These are phyloP conservation scores for Phytophthora kernoviae DNA, from an alignment of 352 stramenopile genomes.

Conservation along the genomic window DNA sequence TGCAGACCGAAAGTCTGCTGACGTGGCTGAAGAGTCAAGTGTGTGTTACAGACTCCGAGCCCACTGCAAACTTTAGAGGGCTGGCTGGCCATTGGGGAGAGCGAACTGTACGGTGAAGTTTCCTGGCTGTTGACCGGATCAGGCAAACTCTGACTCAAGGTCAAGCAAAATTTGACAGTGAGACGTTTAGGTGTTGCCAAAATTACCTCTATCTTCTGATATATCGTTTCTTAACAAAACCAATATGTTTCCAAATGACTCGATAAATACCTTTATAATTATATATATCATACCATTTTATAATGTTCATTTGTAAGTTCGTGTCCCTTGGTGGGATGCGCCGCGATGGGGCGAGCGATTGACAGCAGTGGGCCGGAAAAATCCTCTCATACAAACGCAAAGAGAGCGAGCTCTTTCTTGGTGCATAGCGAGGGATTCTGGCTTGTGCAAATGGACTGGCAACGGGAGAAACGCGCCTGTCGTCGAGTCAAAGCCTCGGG, in stretches of 20 bases:
- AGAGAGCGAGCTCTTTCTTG: slow-evolving; percentile 20
- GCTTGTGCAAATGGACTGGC: slow-evolving; percentile 12
- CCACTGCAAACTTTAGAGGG: slow-evolving; percentile 11
- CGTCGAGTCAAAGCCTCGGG: slow-evolving; percentile 20
- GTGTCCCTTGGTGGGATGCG: not conserved
- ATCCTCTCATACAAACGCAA: slow-evolving; percentile 3
- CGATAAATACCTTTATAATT: slow-evolving; percentile 2
- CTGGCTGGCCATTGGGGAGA: not conserved
- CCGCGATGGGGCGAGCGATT: slow-evolving; percentile 23
- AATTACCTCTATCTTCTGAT: too few relatives aligned
- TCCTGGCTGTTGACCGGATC: slow-evolving; percentile 6
- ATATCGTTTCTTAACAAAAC: too few relatives aligned
- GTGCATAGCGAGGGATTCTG: slow-evolving; percentile 26
- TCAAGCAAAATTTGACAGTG: too few relatives aligned
- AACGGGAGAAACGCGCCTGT: slow-evolving; percentile 7
- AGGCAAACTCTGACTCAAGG: too few relatives aligned
- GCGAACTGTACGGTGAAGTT: slow-evolving; percentile 8
- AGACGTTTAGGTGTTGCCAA: too few relatives aligned
- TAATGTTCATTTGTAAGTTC: too few relatives aligned
- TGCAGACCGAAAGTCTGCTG: slow-evolving; percentile 9
- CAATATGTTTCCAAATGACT: not conserved
- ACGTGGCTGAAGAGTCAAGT: slow-evolving; percentile 24
- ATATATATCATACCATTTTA: slow-evolving; percentile 2
- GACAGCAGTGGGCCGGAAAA: slow-evolving; percentile 24
- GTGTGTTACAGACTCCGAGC: slow-evolving; percentile 12